These are phyloP conservation scores for Babesia caballi DNA, from an alignment of 169 alveolate genomes.

Conservation along the genomic window DNA sequence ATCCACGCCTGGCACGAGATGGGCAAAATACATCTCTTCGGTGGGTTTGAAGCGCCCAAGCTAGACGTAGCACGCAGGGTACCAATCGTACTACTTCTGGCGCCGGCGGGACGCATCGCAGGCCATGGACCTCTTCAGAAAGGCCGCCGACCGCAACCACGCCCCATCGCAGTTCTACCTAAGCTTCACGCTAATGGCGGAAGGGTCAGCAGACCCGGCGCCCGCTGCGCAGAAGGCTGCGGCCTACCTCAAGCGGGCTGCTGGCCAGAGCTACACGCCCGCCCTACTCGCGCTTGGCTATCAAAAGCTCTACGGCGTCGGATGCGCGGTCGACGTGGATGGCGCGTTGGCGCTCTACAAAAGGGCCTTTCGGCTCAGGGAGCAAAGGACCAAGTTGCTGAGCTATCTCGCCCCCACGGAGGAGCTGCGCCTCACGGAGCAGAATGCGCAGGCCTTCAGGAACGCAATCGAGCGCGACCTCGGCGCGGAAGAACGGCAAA, in stretches of 20 bases:
- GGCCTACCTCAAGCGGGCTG: conserved; percentile 28
- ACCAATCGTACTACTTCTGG: conserved; percentile 11
- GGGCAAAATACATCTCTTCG: conserved; percentile 47
- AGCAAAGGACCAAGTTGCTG: neutral
- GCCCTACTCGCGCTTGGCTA: conserved; percentile 45
- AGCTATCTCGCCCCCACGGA: conserved; percentile 30
- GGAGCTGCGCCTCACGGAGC: conserved; percentile 13
- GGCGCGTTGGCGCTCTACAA: conserved; percentile 29
- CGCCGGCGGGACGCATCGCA: conserved; percentile 13
- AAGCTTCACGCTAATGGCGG: conserved; percentile 30
- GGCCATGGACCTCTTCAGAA: conserved; percentile 40
- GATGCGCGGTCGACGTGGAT: neutral
- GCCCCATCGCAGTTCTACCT: conserved; percentile 31
- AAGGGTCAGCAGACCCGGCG: neutral
- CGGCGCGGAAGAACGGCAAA: neutral
- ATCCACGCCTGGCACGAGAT: conserved; percentile 43
- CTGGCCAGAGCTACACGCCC: conserved; percentile 22
- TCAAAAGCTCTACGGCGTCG: conserved; percentile 34
- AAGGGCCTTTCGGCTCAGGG: neutral
- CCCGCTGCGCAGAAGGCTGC: neutral
- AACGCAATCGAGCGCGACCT: neutral
- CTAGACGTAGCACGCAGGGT: neutral
- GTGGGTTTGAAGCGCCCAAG: neutral
- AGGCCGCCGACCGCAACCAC: conserved; percentile 42
- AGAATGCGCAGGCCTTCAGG: neutral